These are phyloP conservation scores for Arthroderma uncinatum DNA, from an alignment of 2,329 filamentous ascomycete genomes.

Conservation along the genomic window DNA sequence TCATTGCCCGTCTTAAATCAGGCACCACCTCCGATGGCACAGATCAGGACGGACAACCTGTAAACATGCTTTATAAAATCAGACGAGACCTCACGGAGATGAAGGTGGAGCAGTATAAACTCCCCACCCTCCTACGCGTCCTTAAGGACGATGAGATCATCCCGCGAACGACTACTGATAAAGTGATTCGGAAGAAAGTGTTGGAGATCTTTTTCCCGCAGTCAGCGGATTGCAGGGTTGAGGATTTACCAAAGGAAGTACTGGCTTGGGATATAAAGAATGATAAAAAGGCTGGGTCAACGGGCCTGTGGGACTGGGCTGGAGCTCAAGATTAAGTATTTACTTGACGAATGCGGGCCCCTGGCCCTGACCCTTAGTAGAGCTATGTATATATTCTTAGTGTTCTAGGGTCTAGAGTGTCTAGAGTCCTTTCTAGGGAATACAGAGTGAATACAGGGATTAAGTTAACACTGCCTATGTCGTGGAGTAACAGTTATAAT, in stretches of 20 bases:
- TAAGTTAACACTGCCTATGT: background rate
- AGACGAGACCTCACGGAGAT: slow-evolving; percentile 9
- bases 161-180: slow-evolving; percentile 5
- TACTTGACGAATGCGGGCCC: no score
- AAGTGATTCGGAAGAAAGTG: slow-evolving; percentile 6
- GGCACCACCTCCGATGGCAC: background rate
- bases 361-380: no score
- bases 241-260: slow-evolving; percentile 2
- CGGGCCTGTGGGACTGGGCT: slow-evolving; percentile 2
- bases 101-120: slow-evolving; percentile 6
- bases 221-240: background rate
- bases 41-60: background rate
- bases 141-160: slow-evolving; percentile 9
- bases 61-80: slow-evolving; percentile 9
- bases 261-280: slow-evolving; percentile 2
- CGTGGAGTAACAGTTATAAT: background rate
- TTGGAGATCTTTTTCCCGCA: slow-evolving; percentile 7
- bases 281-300: background rate
- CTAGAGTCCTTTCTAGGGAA: no score
- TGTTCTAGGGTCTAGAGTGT: no score
- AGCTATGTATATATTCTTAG: no score
- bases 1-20: slow-evolving; percentile 6
- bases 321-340: background rate
- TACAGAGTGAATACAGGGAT: no score
- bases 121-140: slow-evolving; percentile 12